Conservation (phyloP, 306 rosid species). For the Gastrolobium bilobum region DNA sequence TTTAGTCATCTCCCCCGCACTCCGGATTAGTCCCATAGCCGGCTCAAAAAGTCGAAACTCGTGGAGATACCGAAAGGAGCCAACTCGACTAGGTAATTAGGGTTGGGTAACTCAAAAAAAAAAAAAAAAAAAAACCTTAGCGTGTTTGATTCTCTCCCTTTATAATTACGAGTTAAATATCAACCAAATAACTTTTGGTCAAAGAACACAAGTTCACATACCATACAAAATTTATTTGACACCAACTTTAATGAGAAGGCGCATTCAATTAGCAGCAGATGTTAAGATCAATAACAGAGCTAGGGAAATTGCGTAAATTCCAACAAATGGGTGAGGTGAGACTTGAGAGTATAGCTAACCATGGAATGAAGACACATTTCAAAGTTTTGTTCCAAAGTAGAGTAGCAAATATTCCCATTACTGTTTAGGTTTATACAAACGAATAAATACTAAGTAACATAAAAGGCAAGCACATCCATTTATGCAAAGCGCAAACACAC, state of each 20-base stretch:
- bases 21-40: too few species aligned
- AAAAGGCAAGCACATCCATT: slow-evolving; percentile 22
- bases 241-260: neutral
- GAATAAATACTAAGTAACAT: neutral
- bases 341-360: neutral
- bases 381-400: neutral
- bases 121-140: too few species aligned
- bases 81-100: too few species aligned
- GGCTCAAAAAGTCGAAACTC: too few species aligned
- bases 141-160: too few species aligned
- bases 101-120: too few species aligned
- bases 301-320: neutral
- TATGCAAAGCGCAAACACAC: slow-evolving; percentile 39
- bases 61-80: too few species aligned
- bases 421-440: slow-evolving; percentile 30
- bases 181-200: neutral
- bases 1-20: too few species aligned
- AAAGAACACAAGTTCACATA: neutral
- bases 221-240: neutral
- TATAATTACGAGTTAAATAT: too few species aligned
- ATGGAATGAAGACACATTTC: neutral
- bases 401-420: neutral
- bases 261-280: neutral
- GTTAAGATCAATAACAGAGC: neutral
- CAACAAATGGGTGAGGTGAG: neutral